Evolutionary conservation across 306 rosid genomes (phyloP), one percentile per base, ranked within the genome.

Genomic region (Quercus alba): DNA sequence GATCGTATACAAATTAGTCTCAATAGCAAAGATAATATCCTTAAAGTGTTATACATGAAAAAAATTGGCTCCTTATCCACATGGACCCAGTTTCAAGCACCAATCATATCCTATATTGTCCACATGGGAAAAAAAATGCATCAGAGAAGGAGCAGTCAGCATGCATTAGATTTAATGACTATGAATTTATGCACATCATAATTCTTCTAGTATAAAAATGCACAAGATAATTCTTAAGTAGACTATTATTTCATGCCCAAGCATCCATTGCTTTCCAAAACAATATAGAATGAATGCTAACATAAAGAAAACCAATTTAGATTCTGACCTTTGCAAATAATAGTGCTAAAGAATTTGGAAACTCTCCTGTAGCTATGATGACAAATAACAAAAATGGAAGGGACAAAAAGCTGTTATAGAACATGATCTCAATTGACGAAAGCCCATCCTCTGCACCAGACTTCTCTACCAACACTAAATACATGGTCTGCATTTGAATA

Each of bases 381-480:
- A 95, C 92, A 84, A 95, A 91, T 78, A 89, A 72, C 84, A 95
- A 86, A 88, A 93, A 91, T 28, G 98, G 99, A 90, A 95, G 90
- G 72, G 97, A 95, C 76, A 95, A 83, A 86, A 93, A 87, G 72
- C 99, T 93, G 90, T 95, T 91, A 64, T 93, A 95, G 83, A 93
- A 93, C 99, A 95, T 91, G 79, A 95, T 93, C 86, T 95, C 99
- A 70, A 93, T 63, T 2, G 99, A 95, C 17, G 97, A 88, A 75
- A 93, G 94, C 80, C 98, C 97, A 71, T 91, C 89, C 87, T 95
- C 99, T 62, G 94, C 99, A 56, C 99, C 98, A 33, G 99, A 95
- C 83, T 84, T 93, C 88, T 95, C 97, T 83, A 95, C 98, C 84
- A 95, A 82, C 71, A 93, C 92, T 72, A 95, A 96, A 90, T 91